phyloP scores from a whole-genome alignment of 805 yeast genomes.

The Candida sonorensis region DNA sequence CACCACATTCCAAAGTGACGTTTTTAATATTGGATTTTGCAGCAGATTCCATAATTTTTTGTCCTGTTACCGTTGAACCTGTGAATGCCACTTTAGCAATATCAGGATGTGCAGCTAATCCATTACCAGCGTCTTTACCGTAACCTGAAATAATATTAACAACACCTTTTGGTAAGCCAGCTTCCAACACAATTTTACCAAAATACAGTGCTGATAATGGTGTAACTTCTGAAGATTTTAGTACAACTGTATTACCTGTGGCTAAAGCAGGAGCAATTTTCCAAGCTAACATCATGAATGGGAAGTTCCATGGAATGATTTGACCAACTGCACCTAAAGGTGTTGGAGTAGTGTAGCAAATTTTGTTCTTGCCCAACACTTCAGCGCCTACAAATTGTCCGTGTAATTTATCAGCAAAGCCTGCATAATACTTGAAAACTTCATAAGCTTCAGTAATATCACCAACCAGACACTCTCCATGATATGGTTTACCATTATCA shows the following conservation, averaged over 20 bases:
- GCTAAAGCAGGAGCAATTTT: slow-evolving; percentile 74
- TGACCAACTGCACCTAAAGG: slow-evolving; percentile 75
- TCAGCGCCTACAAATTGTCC: slow-evolving; percentile 48
- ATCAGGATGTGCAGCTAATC: slow-evolving; percentile 56
- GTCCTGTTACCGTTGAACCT: slow-evolving; percentile 74
- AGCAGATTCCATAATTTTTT: slow-evolving; percentile 60
- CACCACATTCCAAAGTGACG: slow-evolving; percentile 57
- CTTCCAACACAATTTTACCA: slow-evolving; percentile 55
- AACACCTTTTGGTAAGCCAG: slow-evolving; percentile 73
- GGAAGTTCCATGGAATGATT: slow-evolving; percentile 86
- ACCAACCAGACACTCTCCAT: slow-evolving; percentile 36
- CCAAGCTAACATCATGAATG: slow-evolving; percentile 74
- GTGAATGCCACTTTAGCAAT: slow-evolving; percentile 73
- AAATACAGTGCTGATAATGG: slow-evolving; percentile 66
- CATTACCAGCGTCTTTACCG: slow-evolving; percentile 64
- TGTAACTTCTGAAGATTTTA: slow-evolving; percentile 74
- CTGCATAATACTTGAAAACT: slow-evolving; percentile 62
- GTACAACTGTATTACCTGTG: slow-evolving; percentile 65
- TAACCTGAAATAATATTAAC: slow-evolving; percentile 67
- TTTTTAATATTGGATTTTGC: slow-evolving; percentile 49
- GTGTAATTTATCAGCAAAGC: slow-evolving; percentile 68
- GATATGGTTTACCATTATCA: slow-evolving; percentile 54
- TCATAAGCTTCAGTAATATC: slow-evolving; percentile 25
- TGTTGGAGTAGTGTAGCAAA: slow-evolving; percentile 46
- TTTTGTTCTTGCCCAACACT: slow-evolving; percentile 33